These are phyloP conservation scores for Mangifera indica DNA, from an alignment of 345 rosid species.

Conservation along the genomic window DNA sequence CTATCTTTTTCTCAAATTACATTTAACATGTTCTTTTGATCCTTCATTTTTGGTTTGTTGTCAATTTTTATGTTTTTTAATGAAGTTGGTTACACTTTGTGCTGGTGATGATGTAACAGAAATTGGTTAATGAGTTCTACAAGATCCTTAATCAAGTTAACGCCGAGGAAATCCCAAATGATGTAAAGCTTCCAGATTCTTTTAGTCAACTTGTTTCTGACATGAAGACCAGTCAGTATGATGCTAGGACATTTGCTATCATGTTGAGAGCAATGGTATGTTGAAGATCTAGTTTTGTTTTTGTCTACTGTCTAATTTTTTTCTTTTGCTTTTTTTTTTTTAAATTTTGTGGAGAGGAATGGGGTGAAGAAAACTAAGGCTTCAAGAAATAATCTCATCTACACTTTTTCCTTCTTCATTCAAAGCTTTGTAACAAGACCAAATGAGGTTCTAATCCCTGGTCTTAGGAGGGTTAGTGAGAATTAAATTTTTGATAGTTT, in stretches of 20 bases:
- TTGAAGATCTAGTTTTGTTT: conserved; percentile 7
- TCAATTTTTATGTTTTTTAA: conserved; percentile 19
- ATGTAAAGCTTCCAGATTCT: conserved; percentile 80
- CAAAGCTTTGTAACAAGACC: neutral
- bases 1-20: conserved; percentile 4
- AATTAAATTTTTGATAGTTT: neutral
- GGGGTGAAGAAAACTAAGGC: neutral
- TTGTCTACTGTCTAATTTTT: neutral
- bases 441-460: neutral
- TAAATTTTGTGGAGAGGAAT: neutral
- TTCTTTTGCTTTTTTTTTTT: neutral
- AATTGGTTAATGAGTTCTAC: conserved; percentile 81
- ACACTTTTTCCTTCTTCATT: neutral
- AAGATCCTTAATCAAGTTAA: conserved; percentile 83
- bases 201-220: conserved; percentile 81
- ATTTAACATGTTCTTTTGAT: neutral
- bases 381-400: neutral
- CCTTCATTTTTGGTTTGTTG: neutral
- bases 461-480: neutral
- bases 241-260: conserved; percentile 82
- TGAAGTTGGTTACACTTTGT: conserved; percentile 26
- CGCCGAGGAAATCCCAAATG: conserved; percentile 77
- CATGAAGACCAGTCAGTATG: conserved; percentile 82
- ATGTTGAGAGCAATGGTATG: conserved; percentile 86
- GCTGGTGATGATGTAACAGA: conserved; percentile 51